Evolutionary conservation across 2,329 filamentous ascomycete genomes (phyloP).

Genomic region (Colletotrichum gigasporum): DNA sequence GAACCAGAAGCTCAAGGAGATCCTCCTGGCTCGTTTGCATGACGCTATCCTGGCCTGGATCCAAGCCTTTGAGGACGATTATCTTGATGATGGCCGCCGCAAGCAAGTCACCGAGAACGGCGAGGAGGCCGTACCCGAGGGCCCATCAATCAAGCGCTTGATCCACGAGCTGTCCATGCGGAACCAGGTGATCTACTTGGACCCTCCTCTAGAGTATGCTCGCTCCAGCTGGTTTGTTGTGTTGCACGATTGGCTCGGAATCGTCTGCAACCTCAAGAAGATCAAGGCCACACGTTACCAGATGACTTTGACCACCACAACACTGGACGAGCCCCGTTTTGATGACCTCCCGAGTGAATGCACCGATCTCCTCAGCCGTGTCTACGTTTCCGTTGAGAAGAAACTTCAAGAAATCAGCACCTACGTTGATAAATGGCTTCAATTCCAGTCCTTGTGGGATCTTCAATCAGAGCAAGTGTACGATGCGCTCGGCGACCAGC

Average conservation of each 20-base stretch:
- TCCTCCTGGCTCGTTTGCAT: constrained; percentile 83
- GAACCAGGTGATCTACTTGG: constrained; percentile 96
- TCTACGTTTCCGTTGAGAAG: constrained; percentile 84
- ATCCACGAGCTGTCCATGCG: constrained; percentile 96
- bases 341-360: constrained; percentile 86
- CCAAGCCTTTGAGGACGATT: constrained; percentile 77
- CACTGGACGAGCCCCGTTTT: constrained; percentile 77
- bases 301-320: constrained; percentile 78
- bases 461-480: constrained; percentile 96
- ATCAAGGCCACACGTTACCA: constrained; percentile 96
- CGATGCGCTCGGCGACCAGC: constrained; percentile 87
- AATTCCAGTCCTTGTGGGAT: constrained; percentile 99
- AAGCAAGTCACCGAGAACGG: constrained; percentile 55
- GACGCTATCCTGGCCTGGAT: constrained; percentile 90
- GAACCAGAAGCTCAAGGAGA: constrained; percentile 85
- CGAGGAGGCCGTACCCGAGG: constrained; percentile 58
- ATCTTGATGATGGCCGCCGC: constrained; percentile 61
- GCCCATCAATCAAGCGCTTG: constrained; percentile 75
- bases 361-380: constrained; percentile 78
- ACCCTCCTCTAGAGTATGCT: constrained; percentile 91
- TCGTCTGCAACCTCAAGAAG: constrained; percentile 91
- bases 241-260: constrained; percentile 90
- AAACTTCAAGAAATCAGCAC: constrained; percentile 81
- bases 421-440: constrained; percentile 98
- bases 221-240: constrained; percentile 94